Percentiles rank a stretch among this genome's conserved stretches.
Evolutionary conservation across 2,329 filamentous ascomycete species (phyloP).

Genomic region (Huntiella abstrusa): DNA sequence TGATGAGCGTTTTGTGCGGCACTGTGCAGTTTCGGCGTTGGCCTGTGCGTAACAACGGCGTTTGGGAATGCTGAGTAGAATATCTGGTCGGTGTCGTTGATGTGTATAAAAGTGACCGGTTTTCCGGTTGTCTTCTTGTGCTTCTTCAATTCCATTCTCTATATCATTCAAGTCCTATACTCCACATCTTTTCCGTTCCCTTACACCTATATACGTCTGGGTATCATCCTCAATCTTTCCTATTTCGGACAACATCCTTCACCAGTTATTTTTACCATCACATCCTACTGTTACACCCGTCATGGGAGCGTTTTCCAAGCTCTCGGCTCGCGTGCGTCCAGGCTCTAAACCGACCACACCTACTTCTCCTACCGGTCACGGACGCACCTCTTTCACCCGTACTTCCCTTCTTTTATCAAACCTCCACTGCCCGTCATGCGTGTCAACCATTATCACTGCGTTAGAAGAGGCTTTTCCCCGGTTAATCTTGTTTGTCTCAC

Average conservation of each 20-base stretch:
- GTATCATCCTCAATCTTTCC: background rate
- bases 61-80: too few relatives aligned
- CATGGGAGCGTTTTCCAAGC: background rate
- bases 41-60: too few relatives aligned
- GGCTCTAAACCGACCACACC: background rate
- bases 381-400: constrained; percentile 2
- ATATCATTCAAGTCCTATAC: background rate
- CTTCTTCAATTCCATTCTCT: background rate
- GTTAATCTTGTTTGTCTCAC: constrained; percentile 40
- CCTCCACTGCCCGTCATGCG: constrained; percentile 61
- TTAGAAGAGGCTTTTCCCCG: constrained; percentile 28
- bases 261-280: background rate
- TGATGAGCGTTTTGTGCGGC: background rate
- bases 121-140: background rate
- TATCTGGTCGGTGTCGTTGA: background rate
- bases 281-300: background rate
- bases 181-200: background rate
- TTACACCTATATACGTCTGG: background rate
- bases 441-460: constrained; percentile 42
- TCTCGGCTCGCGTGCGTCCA: background rate
- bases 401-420: constrained; percentile 41
- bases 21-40: background rate
- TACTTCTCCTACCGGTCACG: background rate
- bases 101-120: background rate
- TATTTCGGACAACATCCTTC: background rate